phyloP scores from a whole-genome alignment of 768 basidiomycete species.

The Boletus pseudopeckii region DNA sequence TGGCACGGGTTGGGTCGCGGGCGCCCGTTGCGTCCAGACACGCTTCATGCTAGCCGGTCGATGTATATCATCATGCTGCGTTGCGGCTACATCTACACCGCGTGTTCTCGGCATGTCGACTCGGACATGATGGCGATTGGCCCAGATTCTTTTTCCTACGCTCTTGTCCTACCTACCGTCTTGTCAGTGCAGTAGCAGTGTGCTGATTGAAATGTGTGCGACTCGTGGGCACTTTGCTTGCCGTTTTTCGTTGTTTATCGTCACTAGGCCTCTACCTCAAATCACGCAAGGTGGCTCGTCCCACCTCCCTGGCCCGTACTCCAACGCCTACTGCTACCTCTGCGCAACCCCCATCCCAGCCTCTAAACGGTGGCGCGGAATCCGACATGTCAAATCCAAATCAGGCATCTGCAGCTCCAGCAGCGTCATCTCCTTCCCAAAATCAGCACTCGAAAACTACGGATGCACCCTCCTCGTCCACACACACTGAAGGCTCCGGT shows the following conservation, averaged over 20 bases:
- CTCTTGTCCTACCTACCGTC: conserved; percentile 32
- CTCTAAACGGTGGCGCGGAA: conserved; percentile 34
- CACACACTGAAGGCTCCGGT: conserved; percentile 24
- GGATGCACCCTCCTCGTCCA: conserved; percentile 26
- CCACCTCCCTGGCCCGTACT: conserved; percentile 50
- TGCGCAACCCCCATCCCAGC: conserved; percentile 29
- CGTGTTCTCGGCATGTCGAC: conserved; percentile 35
- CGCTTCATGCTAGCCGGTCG: conserved; percentile 27
- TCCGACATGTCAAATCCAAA: conserved; percentile 36
- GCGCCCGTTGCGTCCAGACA: conserved; percentile 28
- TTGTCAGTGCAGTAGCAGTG: conserved; percentile 34
- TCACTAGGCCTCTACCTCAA: conserved; percentile 79
- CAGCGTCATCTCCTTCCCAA: conserved; percentile 24
- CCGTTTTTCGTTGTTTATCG: conserved; percentile 33
- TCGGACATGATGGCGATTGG: conserved; percentile 36
- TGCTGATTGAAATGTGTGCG: conserved; percentile 40
- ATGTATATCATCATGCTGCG: conserved; percentile 34
- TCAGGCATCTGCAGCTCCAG: conserved; percentile 34
- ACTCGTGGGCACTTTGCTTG: conserved; percentile 36
- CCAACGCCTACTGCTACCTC: conserved; percentile 35
- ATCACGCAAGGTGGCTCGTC: conserved; percentile 73
- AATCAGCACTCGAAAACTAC: conserved; percentile 32
- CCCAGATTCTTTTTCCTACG: conserved; percentile 30
- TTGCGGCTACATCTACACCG: conserved; percentile 30
- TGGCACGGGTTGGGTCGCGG: conserved; percentile 33